Percentiles rank a stretch among this genome's conserved stretches.
phyloP scores from a whole-genome alignment of 345 rosid genomes.

The Kandelia obovata region DNA sequence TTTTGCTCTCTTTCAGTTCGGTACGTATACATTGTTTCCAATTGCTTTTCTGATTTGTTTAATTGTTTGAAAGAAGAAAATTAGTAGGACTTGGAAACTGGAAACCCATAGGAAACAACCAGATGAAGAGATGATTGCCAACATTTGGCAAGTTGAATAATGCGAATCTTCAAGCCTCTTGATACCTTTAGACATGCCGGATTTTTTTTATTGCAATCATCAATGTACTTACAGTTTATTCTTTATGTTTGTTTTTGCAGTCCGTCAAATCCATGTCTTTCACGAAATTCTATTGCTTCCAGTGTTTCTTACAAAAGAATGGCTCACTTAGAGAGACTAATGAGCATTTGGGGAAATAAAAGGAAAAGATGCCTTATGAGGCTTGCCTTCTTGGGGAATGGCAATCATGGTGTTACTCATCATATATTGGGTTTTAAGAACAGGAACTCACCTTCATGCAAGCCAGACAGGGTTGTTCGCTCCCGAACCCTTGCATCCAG shows the following conservation, averaged over 20 bases:
- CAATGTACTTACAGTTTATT: conserved; percentile 10
- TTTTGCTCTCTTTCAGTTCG: neutral
- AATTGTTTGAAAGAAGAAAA: neutral
- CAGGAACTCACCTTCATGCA: conserved; percentile 16
- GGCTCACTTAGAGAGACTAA: conserved; percentile 34
- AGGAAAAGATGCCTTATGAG: conserved; percentile 40
- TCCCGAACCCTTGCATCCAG: conserved; percentile 51
- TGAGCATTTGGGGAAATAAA: conserved; percentile 44
- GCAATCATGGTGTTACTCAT: conserved; percentile 19
- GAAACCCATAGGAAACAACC: neutral
- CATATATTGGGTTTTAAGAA: conserved; percentile 30
- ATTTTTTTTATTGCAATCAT: neutral
- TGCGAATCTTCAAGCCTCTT: neutral
- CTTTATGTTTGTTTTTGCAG: conserved; percentile 40
- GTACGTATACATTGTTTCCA: neutral
- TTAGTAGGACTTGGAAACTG: neutral
- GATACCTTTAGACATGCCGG: neutral
- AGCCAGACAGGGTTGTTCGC: conserved; percentile 37
- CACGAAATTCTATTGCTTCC: conserved; percentile 39
- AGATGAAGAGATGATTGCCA: neutral
- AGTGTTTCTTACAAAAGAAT: conserved; percentile 37
- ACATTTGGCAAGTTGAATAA: neutral
- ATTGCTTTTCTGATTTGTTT: neutral
- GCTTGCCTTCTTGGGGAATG: conserved; percentile 32
- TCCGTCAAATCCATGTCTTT: conserved; percentile 43